Base-by-base conservation (phyloP, 148 eudicot genomes). In the Amaranthus cruentus region DNA sequence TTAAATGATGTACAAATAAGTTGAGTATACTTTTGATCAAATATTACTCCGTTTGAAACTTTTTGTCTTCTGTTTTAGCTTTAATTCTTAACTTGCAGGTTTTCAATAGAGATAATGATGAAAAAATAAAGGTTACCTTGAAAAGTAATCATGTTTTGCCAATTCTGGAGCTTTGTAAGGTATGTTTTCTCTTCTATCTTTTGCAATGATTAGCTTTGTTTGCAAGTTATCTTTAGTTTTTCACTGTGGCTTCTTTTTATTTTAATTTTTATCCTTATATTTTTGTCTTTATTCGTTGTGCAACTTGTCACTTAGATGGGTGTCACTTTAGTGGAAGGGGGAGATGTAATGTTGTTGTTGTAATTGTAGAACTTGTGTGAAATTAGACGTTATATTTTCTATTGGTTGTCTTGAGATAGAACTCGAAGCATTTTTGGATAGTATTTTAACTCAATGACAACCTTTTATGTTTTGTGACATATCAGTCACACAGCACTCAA, bases 121-220 rank as follows among this genome's bases (percentile, higher is more conserved):
- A 87, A 59, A 86, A 87, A 80, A 77, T 79, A 81, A 88, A 88
- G 77, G 81, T 95, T 58, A 55, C 80, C 60, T 70, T 95, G 84
- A 90, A 83, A 85, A 90, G 97, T 68, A 92, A 89, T 83, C 90
- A 87, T 54, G 86, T 91, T 48, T 85, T 86, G 67, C 93, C 98
- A 55, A 73, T 95, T 55, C 81, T 95, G 44, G 98, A 95, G 81
- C 84, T 87, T 43, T 95, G 98, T 73, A 91, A 88, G 87, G 98
- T 95, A 85, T 71, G 77, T 47, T 62, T 53, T 68, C 48, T 8
- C 54, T 0, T 47, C 13, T 55, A 61, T 63, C 46, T 58, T 8
- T 12, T 13, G 44, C 46, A 48, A 5, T 62, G 38, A 13, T 68
- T 44, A 44, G 57, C 38, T 65, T 46, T 69, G 69, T 6, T 28